Evolutionary conservation across 208 protist species (phyloP), one percentile per base, ranked within the genome.

Genomic region (Trypanosoma lewisi): DNA sequence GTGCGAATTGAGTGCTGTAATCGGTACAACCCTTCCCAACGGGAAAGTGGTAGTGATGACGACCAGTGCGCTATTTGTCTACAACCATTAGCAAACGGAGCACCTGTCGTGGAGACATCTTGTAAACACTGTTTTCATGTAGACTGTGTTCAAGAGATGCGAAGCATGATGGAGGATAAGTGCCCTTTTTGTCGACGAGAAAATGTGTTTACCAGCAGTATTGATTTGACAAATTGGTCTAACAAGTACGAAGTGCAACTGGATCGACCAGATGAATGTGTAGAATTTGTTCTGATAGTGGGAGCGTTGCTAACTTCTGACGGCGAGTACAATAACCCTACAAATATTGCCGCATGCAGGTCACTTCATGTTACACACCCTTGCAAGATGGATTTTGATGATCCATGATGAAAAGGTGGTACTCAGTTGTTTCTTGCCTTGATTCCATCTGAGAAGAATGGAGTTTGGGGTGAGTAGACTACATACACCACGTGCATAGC

Each of bases 91-190:
- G 60, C 45, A 21, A 62, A 73, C 52, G 73, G 67, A 12, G 53
- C 45, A 30, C 73, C 78, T 6, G 70, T 82, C n/a, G 63, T 87
- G 11, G 58, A 75, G 53, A 83, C 79, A n/a, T 59, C 16, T 25
- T 91, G 85, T 62, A 56, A 73, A n/a, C 85, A 87, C 49, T 80
- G 67, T 51, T 87, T 87, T 41, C 85, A 91, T 51, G 85, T 86
- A 1, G 62, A 75, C 27, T 91, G 85, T 67, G 82, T 86, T 12
- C 67, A 78, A 63, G 72, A 80, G 36, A 73, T 75, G 63, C 25
- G 54, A 4, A 65, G 59, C n/a, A 82, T 71, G 49, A 67, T 66
- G 39, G 51, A 31, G 50, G 68, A 85, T 53, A 55, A 58, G 4
- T 86, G 83, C 57, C 83, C 83, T 21, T 58, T 91, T n/a, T 91